These are phyloP conservation scores for Nigrograna mackinnonii DNA, from an alignment of 2,329 filamentous ascomycete genomes.

Conservation along the genomic window DNA sequence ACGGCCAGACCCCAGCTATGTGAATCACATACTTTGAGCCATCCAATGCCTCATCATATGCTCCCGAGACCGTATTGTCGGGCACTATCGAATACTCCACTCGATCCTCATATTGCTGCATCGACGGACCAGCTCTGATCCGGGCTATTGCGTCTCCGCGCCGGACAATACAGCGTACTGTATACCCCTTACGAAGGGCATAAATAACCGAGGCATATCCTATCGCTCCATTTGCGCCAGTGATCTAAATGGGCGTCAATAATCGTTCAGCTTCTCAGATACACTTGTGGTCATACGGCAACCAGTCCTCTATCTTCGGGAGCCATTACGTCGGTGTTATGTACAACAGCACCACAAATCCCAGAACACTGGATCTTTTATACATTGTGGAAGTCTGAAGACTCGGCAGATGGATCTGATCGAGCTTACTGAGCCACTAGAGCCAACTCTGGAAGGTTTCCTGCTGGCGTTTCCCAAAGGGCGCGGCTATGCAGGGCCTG, in stretches of 20 bases:
- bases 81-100: slow-evolving; percentile 30
- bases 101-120: slow-evolving; percentile 21
- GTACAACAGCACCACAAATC: too few species aligned
- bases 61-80: slow-evolving; percentile 27
- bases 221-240: slow-evolving; percentile 39
- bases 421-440: too few species aligned
- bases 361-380: too few species aligned
- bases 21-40: slow-evolving; percentile 31
- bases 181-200: slow-evolving; percentile 29
- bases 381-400: too few species aligned
- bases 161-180: slow-evolving; percentile 37
- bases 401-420: too few species aligned
- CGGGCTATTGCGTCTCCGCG: slow-evolving; percentile 25
- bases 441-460: too few species aligned
- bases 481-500: too few species aligned
- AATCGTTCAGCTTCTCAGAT: too few species aligned
- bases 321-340: too few species aligned
- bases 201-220: slow-evolving; percentile 32
- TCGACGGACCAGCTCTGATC: slow-evolving; percentile 27
- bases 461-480: too few species aligned
- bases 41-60: slow-evolving; percentile 30
- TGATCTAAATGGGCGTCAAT: too few species aligned
- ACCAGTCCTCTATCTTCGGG: slow-evolving; percentile 25
- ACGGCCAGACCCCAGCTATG: slow-evolving; percentile 38
- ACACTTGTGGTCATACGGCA: slow-evolving; percentile 20